A percentile compares a stretch with the other conserved stretches of the same genome.
These are phyloP conservation scores for Cercospora berteroae DNA, from an alignment of 2,329 filamentous ascomycete species.

Conservation along the genomic window DNA sequence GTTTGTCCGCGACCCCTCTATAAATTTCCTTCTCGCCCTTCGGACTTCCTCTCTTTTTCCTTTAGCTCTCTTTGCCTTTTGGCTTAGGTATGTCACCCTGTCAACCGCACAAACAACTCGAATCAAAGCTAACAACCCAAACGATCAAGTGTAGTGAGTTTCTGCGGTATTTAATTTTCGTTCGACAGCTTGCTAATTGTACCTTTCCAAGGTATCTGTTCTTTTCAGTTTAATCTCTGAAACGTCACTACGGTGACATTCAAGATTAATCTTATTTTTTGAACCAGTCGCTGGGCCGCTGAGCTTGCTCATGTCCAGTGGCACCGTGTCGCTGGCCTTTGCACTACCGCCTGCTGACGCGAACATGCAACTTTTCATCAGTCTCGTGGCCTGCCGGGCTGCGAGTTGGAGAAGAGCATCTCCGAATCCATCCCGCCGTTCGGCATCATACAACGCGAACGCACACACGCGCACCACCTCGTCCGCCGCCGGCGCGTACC, in stretches of 20 bases:
- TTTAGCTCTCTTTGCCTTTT: conserved; percentile 20
- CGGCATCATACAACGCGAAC: too few species aligned
- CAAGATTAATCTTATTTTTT: conserved; percentile 18
- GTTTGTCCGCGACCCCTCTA: background rate
- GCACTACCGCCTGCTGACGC: conserved; percentile 17
- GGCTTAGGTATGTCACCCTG: conserved; percentile 14
- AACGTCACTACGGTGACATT: conserved; percentile 11
- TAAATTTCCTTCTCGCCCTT: background rate
- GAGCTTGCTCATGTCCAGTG: conserved; percentile 14
- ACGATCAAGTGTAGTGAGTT: background rate
- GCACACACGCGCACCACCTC: background rate
- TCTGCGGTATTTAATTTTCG: too few species aligned
- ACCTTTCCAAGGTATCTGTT: background rate
- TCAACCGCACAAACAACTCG: too few species aligned
- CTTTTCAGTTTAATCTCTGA: conserved; percentile 13
- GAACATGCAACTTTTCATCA: conserved; percentile 15
- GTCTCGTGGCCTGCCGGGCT: background rate
- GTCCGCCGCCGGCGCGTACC: background rate
- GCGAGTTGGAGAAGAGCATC: conserved; percentile 6
- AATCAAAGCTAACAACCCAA: background rate
- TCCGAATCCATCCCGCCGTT: too few species aligned
- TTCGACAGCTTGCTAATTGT: background rate
- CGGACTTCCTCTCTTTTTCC: background rate
- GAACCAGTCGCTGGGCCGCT: conserved; percentile 5
- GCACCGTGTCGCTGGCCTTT: conserved; percentile 16